Percentiles rank a stretch among this genome's conserved stretches.
These are phyloP conservation scores for Voacanga thouarsii DNA, from an alignment of 257 asterid genomes.

Conservation along the genomic window DNA sequence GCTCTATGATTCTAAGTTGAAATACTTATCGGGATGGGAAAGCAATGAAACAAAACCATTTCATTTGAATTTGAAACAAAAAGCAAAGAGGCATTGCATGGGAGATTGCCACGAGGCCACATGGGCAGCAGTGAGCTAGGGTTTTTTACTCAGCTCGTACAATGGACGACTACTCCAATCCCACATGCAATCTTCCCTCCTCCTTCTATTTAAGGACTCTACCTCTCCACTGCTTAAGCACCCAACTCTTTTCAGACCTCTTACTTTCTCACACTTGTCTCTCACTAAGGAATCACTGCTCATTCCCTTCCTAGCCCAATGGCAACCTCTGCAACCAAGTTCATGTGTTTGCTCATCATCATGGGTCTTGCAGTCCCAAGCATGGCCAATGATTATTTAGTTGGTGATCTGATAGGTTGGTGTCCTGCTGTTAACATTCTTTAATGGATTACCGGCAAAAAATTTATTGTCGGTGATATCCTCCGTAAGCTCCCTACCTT, in stretches of 20 bases:
- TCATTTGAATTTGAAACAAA: no score
- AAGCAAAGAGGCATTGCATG: no score
- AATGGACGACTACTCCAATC: neutral
- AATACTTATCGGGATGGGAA: no score
- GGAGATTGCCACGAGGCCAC: no score
- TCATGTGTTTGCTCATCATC: conserved; percentile 12
- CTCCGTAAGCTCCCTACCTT: conserved; percentile 10
- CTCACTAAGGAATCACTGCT: neutral
- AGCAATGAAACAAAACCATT: no score
- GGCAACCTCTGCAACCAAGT: conserved; percentile 5
- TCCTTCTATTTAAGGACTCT: neutral
- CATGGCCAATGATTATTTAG: neutral
- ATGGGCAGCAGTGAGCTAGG: no score
- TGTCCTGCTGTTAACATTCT: neutral
- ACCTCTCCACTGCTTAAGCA: neutral
- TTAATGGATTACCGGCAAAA: neutral
- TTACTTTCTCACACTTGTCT: neutral
- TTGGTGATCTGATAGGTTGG: conserved; percentile 3
- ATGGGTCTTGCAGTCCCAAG: conserved; percentile 15
- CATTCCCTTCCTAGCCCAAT: neutral
- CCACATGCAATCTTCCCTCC: neutral
- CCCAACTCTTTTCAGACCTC: neutral
- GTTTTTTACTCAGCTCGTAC: neutral
- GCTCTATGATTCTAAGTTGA: no score
- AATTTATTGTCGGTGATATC: neutral